A percentile compares a stretch with the other conserved stretches of the same genome.
Conservation (phyloP, 768 basidiomycete species). For the Amanita jacksonii region DNA sequence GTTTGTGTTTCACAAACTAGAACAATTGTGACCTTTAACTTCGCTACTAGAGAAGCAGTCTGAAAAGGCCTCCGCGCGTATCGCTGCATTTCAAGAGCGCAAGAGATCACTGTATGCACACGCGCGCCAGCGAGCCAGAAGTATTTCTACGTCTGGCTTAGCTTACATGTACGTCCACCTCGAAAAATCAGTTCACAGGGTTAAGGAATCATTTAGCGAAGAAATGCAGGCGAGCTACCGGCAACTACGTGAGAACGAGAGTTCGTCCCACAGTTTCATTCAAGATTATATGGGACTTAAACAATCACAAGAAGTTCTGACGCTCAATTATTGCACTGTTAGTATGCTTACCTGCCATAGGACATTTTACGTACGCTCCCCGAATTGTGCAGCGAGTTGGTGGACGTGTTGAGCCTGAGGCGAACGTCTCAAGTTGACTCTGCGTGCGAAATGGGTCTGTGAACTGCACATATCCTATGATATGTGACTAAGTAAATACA, state of each 20-base stretch:
- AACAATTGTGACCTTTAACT: conserved; percentile 3
- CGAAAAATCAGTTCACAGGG: not conserved
- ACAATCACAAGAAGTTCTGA: conserved; percentile 18
- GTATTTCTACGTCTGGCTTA: conserved; percentile 9
- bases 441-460: conserved; percentile 30
- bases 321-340: not conserved
- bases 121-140: conserved; percentile 15
- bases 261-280: conserved; percentile 17
- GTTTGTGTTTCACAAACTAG: conserved; percentile 8
- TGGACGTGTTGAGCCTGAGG: conserved; percentile 25
- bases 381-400: conserved; percentile 17
- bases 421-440: conserved; percentile 24
- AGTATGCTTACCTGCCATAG: conserved; percentile 12
- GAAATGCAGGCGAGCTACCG: conserved; percentile 18
- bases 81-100: conserved; percentile 18
- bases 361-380: conserved; percentile 15
- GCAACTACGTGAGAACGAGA: conserved; percentile 20
- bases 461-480: not conserved
- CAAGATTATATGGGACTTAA: conserved; percentile 18
- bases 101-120: conserved; percentile 17
- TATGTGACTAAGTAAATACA: conserved; percentile 12
- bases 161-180: conserved; percentile 17
- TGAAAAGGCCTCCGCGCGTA: conserved; percentile 17
- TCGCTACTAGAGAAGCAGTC: conserved; percentile 18
- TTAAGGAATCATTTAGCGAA: conserved; percentile 17